These are phyloP conservation scores for Flaveria trinervia DNA, from an alignment of 129 eudicot species.

Conservation along the genomic window DNA sequence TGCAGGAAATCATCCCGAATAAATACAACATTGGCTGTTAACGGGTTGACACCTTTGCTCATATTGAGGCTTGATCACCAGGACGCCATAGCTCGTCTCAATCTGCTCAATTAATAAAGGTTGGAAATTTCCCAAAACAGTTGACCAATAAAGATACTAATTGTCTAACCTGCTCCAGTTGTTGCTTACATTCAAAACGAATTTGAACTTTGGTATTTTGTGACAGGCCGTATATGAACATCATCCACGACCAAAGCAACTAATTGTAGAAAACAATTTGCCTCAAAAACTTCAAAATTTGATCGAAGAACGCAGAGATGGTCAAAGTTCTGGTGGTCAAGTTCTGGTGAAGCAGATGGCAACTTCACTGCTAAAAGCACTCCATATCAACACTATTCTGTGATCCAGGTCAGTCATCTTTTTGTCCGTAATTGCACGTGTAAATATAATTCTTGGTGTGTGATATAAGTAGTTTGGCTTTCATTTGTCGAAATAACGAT, in stretches of 20 bases:
- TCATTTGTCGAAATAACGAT: not conserved
- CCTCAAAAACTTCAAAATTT: constrained; percentile 86
- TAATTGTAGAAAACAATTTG: constrained; percentile 89
- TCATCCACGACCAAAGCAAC: constrained; percentile 92
- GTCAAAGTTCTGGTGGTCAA: constrained; percentile 95
- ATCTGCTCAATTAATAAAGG: constrained; percentile 90
- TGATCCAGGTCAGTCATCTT: constrained; percentile 29
- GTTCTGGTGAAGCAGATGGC: constrained; percentile 99
- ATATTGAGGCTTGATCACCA: constrained; percentile 88
- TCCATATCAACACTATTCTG: constrained; percentile 87
- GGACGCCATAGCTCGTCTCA: constrained; percentile 97
- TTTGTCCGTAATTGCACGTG: constrained; percentile 17
- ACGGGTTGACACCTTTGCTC: constrained; percentile 89
- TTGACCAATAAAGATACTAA: not conserved
- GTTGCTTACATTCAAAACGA: not conserved
- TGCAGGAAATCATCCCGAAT: constrained; percentile 93
- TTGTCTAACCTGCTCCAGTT: not conserved
- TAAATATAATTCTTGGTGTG: constrained; percentile 39
- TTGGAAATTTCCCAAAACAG: constrained; percentile 14
- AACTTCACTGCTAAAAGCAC: constrained; percentile 96
- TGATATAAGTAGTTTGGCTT: constrained; percentile 32
- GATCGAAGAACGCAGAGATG: constrained; percentile 96
- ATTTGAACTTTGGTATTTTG: not conserved
- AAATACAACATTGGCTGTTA: constrained; percentile 86
- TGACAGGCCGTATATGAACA: constrained; percentile 94